Evolutionary conservation across 192 early-diverging fungal genomes (phyloP).

Genomic region (Coemansia sp.): DNA sequence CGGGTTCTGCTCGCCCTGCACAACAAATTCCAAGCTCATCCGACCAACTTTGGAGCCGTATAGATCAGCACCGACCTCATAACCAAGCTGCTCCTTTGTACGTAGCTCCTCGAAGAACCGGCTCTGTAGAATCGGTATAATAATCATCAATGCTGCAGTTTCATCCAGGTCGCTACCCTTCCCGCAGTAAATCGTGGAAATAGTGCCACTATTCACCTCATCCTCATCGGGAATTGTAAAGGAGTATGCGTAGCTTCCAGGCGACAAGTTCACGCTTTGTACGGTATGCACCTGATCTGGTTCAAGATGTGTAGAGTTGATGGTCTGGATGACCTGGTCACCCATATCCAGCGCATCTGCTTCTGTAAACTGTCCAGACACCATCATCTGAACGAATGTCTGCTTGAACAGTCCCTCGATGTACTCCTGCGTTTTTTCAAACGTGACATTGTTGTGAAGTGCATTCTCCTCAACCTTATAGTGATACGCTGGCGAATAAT

Average conservation of each 20-base stretch:
- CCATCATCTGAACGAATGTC: constrained; percentile 72
- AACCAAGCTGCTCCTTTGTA: constrained; percentile 83
- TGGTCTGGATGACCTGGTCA: constrained; percentile 51
- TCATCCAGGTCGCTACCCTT: constrained; percentile 57
- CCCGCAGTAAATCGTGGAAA: constrained; percentile 75
- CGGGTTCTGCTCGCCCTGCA: constrained; percentile 82
- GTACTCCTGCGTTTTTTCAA: constrained; percentile 67
- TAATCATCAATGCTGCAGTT: constrained; percentile 58
- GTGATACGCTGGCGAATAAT: background rate
- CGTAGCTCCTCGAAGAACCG: constrained; percentile 86
- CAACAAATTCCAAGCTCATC: constrained; percentile 58
- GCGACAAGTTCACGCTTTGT: constrained; percentile 15
- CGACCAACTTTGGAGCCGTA: background rate
- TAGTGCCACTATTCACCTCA: constrained; percentile 78
- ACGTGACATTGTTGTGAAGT: constrained; percentile 63
- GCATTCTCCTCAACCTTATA: background rate
- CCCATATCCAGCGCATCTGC: constrained; percentile 62
- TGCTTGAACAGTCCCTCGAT: constrained; percentile 64
- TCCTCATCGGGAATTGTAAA: constrained; percentile 57
- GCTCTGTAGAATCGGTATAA: constrained; percentile 72
- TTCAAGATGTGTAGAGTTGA: constrained; percentile 59
- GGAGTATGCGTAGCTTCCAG: constrained; percentile 26
- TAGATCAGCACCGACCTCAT: constrained; percentile 19
- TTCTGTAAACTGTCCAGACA: constrained; percentile 74
- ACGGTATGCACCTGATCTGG: background rate